phyloP scores from a whole-genome alignment of 129 eudicot genomes.

The Calendula officinalis region DNA sequence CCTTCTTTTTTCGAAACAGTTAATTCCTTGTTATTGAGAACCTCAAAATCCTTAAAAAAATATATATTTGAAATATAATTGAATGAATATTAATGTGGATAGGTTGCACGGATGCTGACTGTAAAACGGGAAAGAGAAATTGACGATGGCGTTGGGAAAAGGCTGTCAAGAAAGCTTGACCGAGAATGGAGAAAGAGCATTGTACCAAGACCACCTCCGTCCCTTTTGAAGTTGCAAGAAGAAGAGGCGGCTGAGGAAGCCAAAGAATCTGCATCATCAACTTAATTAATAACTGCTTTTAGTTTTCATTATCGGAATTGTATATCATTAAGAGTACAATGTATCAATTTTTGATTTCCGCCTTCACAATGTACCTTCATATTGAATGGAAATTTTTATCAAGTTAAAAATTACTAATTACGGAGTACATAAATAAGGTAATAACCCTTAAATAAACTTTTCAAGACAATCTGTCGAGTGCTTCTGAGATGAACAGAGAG shows the following conservation, averaged over 20 bases:
- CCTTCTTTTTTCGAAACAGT: too few relatives aligned
- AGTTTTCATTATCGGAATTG: conserved; percentile 21
- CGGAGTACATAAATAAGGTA: too few relatives aligned
- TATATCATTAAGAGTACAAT: conserved; percentile 13
- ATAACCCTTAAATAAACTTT: too few relatives aligned
- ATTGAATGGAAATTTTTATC: not conserved
- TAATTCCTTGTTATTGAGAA: too few relatives aligned
- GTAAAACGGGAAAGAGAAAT: conserved; percentile 90
- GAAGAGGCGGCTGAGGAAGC: conserved; percentile 88
- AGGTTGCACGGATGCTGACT: conserved; percentile 94
- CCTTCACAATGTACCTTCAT: conserved; percentile 13
- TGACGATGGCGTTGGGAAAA: conserved; percentile 75
- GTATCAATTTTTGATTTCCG: conserved; percentile 10
- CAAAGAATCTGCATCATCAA: conserved; percentile 50
- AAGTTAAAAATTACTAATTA: too few relatives aligned
- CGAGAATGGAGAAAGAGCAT: conserved; percentile 83
- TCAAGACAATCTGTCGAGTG: too few relatives aligned
- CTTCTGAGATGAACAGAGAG: too few relatives aligned
- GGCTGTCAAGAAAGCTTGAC: conserved; percentile 92
- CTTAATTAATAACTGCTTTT: conserved; percentile 24
- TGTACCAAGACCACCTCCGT: conserved; percentile 89
- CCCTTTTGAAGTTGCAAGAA: conserved; percentile 67
- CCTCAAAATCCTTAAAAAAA: too few relatives aligned
- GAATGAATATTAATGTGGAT: not conserved
- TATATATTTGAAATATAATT: too few relatives aligned